phyloP scores from a whole-genome alignment of 192 early-diverging fungal genomes.

The Mortierella antarctica region DNA sequence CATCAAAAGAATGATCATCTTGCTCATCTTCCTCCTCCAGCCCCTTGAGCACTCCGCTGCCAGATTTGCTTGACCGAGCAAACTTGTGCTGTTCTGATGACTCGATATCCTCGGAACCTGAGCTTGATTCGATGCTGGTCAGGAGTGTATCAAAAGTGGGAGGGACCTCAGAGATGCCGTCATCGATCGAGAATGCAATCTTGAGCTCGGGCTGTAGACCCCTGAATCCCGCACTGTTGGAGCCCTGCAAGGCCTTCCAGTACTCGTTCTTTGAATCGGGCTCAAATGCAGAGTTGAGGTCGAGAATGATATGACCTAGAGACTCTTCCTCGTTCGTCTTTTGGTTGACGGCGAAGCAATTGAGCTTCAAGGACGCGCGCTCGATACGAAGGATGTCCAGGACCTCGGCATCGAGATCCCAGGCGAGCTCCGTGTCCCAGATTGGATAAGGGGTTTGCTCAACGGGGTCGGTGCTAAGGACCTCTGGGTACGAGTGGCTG shows the following conservation, averaged over 20 bases:
- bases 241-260: conserved; percentile 45
- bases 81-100: conserved; percentile 9
- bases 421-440: conserved; percentile 61
- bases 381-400: conserved; percentile 53
- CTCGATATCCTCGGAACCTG: conserved; percentile 34
- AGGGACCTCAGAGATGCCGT: conserved; percentile 36
- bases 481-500: conserved; percentile 52
- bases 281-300: conserved; percentile 50
- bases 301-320: conserved; percentile 54
- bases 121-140: conserved; percentile 45
- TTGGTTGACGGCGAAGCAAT: conserved; percentile 53
- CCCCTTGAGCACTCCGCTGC: conserved; percentile 14
- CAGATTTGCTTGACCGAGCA: conserved; percentile 4
- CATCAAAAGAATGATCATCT: conserved; percentile 17
- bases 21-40: conserved; percentile 39
- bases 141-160: conserved; percentile 46
- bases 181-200: conserved; percentile 52
- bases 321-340: conserved; percentile 47
- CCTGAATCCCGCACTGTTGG: conserved; percentile 35
- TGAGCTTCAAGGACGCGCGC: conserved; percentile 56
- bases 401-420: conserved; percentile 59
- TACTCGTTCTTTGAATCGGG: conserved; percentile 45
- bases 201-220: conserved; percentile 54
- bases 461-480: conserved; percentile 54
- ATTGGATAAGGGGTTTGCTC: conserved; percentile 56